Evolutionary conservation across 2,329 filamentous ascomycete species (phyloP), one percentile per base, ranked within the genome.

Genomic region (Pseudocercospora pini-densiflorae): DNA sequence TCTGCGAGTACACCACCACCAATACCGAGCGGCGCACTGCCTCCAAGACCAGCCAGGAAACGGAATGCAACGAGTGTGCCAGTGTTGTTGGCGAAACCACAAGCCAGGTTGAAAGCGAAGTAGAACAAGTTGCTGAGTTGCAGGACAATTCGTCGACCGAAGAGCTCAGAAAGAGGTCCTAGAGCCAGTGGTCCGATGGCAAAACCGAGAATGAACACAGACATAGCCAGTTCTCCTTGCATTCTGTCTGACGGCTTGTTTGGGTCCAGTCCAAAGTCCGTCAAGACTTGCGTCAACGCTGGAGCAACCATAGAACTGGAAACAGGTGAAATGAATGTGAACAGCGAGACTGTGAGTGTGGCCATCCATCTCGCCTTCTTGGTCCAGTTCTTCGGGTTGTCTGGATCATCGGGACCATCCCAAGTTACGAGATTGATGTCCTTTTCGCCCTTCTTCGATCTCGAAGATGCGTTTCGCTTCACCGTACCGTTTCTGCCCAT

Each of bases 311-410:
- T 80, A 8, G 78, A 78, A 61, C 74, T 77, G 29, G 77, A 77
- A 3, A 79, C 77, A 1, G 78, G 78, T 1, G 77, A 77, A 53
- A 79, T 79, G 72, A 80, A 79, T 14, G 77, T 79, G 66, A 79
- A 79, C 31, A 76, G 72, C 1, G 78, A 79, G 2, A 83, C 80
- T 31, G 83, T 79, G 45, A 82, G 69, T 0, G 81, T 82, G 1
- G 79, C 80, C 23, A 78, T 73, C 82, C 82, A 83, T 71, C 82
- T 83, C 31, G 77, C 73, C 62, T 74, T 76, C 65, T 77, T 77
- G 2, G 74, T 71, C 81, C 81, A 83, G 63, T 83, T 83, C 68
- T 82, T 82, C 0, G 82, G 82, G 59, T 84, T 84, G 24, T 74
- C 74, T 10, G 79, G 80, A 65, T 84, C 82, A 31, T 82, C 75